These are phyloP conservation scores for Aeschynomene evenia DNA, from an alignment of 306 rosid species.

Conservation along the genomic window DNA sequence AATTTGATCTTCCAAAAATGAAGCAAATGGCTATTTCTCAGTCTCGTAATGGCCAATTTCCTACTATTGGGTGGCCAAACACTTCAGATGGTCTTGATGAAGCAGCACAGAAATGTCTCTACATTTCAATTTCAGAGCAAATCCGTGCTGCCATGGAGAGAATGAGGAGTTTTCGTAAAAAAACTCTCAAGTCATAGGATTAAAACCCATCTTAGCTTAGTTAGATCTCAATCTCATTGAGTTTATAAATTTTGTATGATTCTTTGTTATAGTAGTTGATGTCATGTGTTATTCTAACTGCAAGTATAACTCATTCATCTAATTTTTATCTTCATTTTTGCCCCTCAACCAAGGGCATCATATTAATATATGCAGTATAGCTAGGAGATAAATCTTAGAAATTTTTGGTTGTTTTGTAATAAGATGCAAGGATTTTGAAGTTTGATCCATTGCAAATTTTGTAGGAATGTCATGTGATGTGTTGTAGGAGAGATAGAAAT, in stretches of 20 bases:
- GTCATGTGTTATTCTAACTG: no score
- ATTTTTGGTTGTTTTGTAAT: background rate
- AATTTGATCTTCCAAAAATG: slow-evolving; percentile 65
- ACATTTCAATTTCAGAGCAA: slow-evolving; percentile 60
- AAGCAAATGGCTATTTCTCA: slow-evolving; percentile 56
- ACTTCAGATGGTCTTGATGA: slow-evolving; percentile 61
- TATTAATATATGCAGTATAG: background rate
- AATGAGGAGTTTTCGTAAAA: slow-evolving; percentile 46
- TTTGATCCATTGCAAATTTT: slow-evolving; percentile 21
- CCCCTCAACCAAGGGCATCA: no score
- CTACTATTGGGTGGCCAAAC: slow-evolving; percentile 63
- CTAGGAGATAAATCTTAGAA: background rate
- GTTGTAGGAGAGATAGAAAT: background rate
- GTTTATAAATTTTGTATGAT: slow-evolving; percentile 19
- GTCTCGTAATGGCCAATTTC: slow-evolving; percentile 44
- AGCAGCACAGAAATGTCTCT: slow-evolving; percentile 73
- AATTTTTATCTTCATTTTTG: no score
- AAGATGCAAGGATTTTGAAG: background rate
- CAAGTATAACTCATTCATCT: no score
- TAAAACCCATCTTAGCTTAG: background rate
- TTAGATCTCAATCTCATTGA: slow-evolving; percentile 14
- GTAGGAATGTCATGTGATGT: background rate
- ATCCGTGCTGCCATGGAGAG: slow-evolving; percentile 69
- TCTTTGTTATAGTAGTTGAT: slow-evolving; percentile 33
- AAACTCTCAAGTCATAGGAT: slow-evolving; percentile 28